These are phyloP conservation scores for Graphiopsis chlorocephala DNA, from an alignment of 2,329 filamentous ascomycete genomes.

Conservation along the genomic window DNA sequence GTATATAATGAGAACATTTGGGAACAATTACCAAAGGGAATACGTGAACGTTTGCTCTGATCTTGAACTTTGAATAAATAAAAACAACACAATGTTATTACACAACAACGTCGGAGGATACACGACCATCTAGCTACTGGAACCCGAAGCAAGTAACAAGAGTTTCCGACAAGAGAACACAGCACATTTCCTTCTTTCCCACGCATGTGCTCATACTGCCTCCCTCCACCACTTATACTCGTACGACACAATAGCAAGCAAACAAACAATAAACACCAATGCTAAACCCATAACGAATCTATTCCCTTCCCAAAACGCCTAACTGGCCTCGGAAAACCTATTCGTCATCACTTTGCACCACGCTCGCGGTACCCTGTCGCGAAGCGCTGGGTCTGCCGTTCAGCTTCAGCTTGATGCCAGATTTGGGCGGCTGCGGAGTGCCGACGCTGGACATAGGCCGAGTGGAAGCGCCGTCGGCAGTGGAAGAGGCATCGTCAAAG, in stretches of 20 bases:
- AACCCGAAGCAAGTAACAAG: not conserved
- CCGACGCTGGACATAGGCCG: conserved; percentile 54
- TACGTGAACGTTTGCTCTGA: not conserved
- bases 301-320: conserved; percentile 8
- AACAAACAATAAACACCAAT: conserved; percentile 12
- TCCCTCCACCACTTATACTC: conserved; percentile 1
- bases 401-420: conserved; percentile 68
- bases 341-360: conserved; percentile 55
- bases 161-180: not conserved
- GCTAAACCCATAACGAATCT: conserved; percentile 14
- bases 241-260: not conserved
- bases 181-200: not conserved
- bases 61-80: not conserved
- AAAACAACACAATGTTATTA: conserved; percentile 6
- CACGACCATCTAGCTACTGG: not conserved
- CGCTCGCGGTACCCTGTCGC: conserved; percentile 42
- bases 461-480: conserved; percentile 51
- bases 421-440: conserved; percentile 57
- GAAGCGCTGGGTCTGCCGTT: conserved; percentile 37
- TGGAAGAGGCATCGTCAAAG: conserved; percentile 51
- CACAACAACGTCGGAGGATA: not conserved
- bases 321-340: not conserved
- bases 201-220: not conserved
- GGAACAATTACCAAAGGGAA: not conserved
- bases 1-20: not conserved